phyloP scores from a whole-genome alignment of 2,329 filamentous ascomycete species.

The Talaromyces sp. region DNA sequence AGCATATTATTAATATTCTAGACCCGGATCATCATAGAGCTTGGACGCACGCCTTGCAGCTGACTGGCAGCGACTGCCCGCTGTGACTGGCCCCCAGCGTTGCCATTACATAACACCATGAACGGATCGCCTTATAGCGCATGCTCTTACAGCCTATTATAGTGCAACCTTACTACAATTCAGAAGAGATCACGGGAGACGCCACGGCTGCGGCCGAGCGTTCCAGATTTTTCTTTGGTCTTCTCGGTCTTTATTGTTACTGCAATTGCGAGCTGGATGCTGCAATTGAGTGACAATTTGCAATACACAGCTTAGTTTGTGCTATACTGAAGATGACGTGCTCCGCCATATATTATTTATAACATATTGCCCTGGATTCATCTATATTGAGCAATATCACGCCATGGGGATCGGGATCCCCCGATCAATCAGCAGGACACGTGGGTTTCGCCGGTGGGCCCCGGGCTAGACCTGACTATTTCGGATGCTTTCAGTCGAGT shows the following conservation, averaged over 20 bases:
- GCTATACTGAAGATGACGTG: too few species aligned
- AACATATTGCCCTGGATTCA: not conserved
- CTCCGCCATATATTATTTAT: too few species aligned
- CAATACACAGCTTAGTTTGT: too few species aligned
- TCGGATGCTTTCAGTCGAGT: not conserved
- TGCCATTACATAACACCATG: conserved; percentile 1
- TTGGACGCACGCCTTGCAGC: not conserved
- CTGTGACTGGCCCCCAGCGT: not conserved
- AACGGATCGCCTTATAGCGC: not conserved
- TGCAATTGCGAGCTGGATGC: too few species aligned
- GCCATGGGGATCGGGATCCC: not conserved
- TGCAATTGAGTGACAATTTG: too few species aligned
- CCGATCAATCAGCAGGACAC: not conserved
- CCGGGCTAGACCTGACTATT: conserved; percentile 8
- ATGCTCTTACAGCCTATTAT: not conserved
- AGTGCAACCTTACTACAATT: not conserved
- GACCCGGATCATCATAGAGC: not conserved
- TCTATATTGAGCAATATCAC: not conserved
- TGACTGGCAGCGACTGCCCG: not conserved
- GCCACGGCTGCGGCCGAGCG: not conserved
- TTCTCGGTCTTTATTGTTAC: too few species aligned
- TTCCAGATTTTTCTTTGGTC: too few species aligned
- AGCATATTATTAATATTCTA: not conserved
- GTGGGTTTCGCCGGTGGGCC: not conserved
- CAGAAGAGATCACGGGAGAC: not conserved